These are phyloP conservation scores for Diaporthe sp. DNA, from an alignment of 2,329 filamentous ascomycete genomes.

Conservation along the genomic window DNA sequence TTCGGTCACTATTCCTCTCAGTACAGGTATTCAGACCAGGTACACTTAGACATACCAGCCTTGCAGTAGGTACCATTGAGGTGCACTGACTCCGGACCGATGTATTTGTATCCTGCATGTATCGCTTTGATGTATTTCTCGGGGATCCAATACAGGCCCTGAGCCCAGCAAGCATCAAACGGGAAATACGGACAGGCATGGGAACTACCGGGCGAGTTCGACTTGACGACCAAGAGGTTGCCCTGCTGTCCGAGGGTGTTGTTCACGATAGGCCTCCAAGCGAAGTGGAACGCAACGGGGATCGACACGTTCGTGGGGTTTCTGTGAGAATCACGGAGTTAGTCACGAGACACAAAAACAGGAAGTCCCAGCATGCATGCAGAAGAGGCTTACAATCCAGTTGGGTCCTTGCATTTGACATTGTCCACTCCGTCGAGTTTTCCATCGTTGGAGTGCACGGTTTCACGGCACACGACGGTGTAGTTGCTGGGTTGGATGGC, in stretches of 20 bases:
- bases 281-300: conserved; percentile 16
- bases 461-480: not conserved
- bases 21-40: conserved; percentile 32
- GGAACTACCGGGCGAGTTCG: conserved; percentile 20
- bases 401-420: not conserved
- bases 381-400: not conserved
- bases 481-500: conserved; percentile 12
- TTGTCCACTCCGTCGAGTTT: not conserved
- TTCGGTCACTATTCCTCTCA: not conserved
- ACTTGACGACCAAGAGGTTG: conserved; percentile 22
- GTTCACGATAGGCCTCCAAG: conserved; percentile 1
- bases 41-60: conserved; percentile 16
- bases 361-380: not conserved
- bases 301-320: not conserved
- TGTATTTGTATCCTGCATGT: not conserved
- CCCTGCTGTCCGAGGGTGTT: not conserved
- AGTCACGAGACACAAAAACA: not conserved
- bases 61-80: conserved; percentile 29
- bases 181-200: conserved; percentile 18
- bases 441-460: not conserved
- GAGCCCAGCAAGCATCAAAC: conserved; percentile 31
- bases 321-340: not conserved
- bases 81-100: not conserved
- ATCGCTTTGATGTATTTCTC: not conserved
- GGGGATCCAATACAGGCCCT: conserved; percentile 23